A percentile compares a stretch with the other conserved stretches of the same genome.
Conservation (phyloP, 2,329 filamentous ascomycete species). For the Aspergillus novoparasiticus region DNA sequence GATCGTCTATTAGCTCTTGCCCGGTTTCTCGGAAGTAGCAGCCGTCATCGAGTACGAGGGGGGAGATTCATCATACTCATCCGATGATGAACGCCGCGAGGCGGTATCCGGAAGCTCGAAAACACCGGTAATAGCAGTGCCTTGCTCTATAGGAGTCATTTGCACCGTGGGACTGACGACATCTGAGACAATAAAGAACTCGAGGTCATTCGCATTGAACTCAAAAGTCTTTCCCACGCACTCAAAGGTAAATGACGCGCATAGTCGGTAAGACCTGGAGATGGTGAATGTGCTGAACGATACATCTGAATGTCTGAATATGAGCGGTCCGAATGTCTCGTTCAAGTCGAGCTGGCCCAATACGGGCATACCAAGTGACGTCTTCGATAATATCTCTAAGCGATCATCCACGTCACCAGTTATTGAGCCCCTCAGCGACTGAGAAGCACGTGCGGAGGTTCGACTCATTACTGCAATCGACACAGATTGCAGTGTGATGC, state of each 20-base stretch:
- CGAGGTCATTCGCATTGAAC: slow-evolving; percentile 5
- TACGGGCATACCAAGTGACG: slow-evolving; percentile 6
- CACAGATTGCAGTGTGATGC: slow-evolving; percentile 8
- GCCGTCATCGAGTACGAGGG: neutral
- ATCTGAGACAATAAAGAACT: slow-evolving; percentile 3
- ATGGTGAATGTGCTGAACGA: slow-evolving; percentile 19
- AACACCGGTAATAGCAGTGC: neutral
- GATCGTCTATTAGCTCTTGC: neutral
- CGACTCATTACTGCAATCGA: slow-evolving; percentile 10
- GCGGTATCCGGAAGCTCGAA: neutral
- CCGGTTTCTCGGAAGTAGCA: neutral
- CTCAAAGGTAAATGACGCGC: slow-evolving; percentile 10
- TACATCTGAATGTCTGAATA: slow-evolving; percentile 11
- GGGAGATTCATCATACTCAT: neutral
- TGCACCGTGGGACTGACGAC: neutral
- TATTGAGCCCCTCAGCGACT: slow-evolving; percentile 17
- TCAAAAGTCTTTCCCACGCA: slow-evolving; percentile 10
- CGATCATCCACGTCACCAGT: slow-evolving; percentile 12
- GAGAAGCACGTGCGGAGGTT: slow-evolving; percentile 15
- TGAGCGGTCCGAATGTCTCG: slow-evolving; percentile 11
- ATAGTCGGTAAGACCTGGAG: slow-evolving; percentile 9
- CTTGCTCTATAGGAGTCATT: neutral
- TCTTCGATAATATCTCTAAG: slow-evolving; percentile 11
- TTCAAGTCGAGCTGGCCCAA: slow-evolving; percentile 9
- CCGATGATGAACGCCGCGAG: neutral